A percentile compares a stretch with the other conserved stretches of the same genome.
These are phyloP conservation scores for Trifolium subterraneum DNA, from an alignment of 306 rosid species.

Conservation along the genomic window DNA sequence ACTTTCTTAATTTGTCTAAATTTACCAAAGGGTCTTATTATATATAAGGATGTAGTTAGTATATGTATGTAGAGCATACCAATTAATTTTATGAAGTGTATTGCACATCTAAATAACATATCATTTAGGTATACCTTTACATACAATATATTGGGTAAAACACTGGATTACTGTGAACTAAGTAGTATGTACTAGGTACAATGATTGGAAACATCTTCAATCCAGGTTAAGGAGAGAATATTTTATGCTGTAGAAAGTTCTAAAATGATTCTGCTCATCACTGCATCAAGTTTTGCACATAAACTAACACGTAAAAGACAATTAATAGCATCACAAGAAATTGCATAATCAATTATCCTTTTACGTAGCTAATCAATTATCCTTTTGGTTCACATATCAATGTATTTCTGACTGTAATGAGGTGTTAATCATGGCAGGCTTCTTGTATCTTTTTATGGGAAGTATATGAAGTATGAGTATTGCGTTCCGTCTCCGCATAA, in stretches of 20 bases:
- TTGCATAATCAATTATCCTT: neutral
- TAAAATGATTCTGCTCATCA: slow-evolving; percentile 9
- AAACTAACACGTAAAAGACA: neutral
- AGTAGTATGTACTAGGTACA: neutral
- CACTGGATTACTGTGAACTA: neutral
- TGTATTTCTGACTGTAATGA: slow-evolving; percentile 35
- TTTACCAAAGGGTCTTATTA: too few species aligned
- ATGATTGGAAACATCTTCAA: neutral
- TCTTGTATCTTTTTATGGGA: slow-evolving; percentile 89
- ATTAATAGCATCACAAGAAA: neutral
- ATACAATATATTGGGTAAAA: neutral
- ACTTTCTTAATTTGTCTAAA: too few species aligned
- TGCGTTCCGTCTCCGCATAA: slow-evolving; percentile 56
- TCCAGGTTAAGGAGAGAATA: neutral
- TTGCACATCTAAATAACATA: neutral
- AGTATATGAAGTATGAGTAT: slow-evolving; percentile 66
- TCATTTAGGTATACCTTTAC: neutral
- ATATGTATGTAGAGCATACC: neutral
- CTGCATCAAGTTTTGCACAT: slow-evolving; percentile 7
- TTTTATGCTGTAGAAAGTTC: slow-evolving; percentile 9
- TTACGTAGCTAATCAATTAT: neutral
- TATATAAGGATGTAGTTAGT: neutral
- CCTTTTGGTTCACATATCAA: slow-evolving; percentile 29
- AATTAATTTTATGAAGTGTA: neutral
- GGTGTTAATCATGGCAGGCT: slow-evolving; percentile 67